These are phyloP conservation scores for Beauveria sp. DNA, from an alignment of 2,329 filamentous ascomycete genomes.

Conservation along the genomic window DNA sequence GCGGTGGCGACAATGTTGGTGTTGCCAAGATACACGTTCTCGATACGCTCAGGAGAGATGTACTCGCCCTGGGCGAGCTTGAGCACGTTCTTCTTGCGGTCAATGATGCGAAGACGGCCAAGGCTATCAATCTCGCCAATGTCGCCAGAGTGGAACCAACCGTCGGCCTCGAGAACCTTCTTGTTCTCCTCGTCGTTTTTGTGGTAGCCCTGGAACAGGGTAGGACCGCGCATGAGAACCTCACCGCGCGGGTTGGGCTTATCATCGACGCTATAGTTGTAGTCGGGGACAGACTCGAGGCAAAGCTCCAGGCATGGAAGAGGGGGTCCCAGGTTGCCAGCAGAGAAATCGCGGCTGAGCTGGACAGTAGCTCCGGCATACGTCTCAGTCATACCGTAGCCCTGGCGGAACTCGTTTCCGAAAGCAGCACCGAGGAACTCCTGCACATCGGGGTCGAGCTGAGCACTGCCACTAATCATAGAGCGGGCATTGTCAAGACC, in stretches of 20 bases:
- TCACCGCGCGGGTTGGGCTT: constrained; percentile 87
- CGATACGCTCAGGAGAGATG: constrained; percentile 92
- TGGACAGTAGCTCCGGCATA: constrained; percentile 75
- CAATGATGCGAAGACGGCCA: constrained; percentile 87
- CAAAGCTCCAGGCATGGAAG: constrained; percentile 65
- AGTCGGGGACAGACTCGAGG: constrained; percentile 80
- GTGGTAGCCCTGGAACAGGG: constrained; percentile 80
- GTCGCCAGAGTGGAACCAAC: constrained; percentile 96
- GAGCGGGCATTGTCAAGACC: constrained; percentile 66
- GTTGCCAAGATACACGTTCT: constrained; percentile 87
- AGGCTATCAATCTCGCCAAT: constrained; percentile 78
- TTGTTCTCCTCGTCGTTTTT: constrained; percentile 82
- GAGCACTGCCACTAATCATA: constrained; percentile 88
- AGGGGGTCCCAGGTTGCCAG: constrained; percentile 76
- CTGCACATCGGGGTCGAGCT: constrained; percentile 81
- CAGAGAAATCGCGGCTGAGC: constrained; percentile 56
- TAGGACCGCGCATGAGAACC: constrained; percentile 70
- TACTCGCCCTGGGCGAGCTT: constrained; percentile 98
- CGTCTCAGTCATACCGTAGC: constrained; percentile 90
- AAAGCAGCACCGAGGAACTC: constrained; percentile 82
- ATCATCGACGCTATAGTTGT: constrained; percentile 86
- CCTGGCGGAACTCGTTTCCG: constrained; percentile 71
- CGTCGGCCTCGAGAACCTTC: constrained; percentile 76
- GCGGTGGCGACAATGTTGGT: constrained; percentile 70
- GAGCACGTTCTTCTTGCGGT: constrained; percentile 96